Evolutionary conservation across 257 asterid genomes (phyloP).

Genomic region (Solanum chilense): DNA sequence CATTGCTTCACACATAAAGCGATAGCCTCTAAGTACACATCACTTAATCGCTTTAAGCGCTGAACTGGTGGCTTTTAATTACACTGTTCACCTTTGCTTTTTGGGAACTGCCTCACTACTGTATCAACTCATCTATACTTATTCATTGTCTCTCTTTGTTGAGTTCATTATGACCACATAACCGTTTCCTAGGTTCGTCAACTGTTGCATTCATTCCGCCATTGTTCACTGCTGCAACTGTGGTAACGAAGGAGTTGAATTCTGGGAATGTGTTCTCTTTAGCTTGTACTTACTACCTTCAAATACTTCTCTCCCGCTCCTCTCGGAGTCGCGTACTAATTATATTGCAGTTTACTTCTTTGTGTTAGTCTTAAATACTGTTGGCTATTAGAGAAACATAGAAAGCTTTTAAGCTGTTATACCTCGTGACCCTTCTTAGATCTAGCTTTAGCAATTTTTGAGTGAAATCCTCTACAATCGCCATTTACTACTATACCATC

Average conservation of each 20-base stretch:
- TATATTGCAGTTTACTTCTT: neutral
- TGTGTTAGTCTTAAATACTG: neutral
- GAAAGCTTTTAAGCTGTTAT: neutral
- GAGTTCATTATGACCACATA: neutral
- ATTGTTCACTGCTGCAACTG: neutral
- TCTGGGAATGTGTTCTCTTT: neutral
- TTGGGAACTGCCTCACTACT: neutral
- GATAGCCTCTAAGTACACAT: neutral
- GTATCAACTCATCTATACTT: neutral
- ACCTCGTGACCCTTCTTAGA: neutral
- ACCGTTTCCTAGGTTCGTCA: neutral
- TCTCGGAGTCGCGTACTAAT: neutral
- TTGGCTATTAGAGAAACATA: neutral
- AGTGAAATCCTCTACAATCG: neutral
- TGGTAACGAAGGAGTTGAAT: neutral
- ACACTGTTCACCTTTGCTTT: neutral
- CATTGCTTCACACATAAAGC: neutral
- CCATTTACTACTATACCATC: neutral
- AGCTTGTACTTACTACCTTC: neutral
- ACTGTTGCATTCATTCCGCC: neutral
- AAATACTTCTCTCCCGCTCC: neutral
- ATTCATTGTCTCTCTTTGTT: neutral
- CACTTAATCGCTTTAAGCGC: neutral
- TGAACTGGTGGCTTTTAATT: neutral
- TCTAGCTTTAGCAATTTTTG: neutral